Evolutionary conservation across 768 basidiomycete genomes (phyloP), one percentile per base, ranked within the genome.

Genomic region (Pulveroboletus sp.): DNA sequence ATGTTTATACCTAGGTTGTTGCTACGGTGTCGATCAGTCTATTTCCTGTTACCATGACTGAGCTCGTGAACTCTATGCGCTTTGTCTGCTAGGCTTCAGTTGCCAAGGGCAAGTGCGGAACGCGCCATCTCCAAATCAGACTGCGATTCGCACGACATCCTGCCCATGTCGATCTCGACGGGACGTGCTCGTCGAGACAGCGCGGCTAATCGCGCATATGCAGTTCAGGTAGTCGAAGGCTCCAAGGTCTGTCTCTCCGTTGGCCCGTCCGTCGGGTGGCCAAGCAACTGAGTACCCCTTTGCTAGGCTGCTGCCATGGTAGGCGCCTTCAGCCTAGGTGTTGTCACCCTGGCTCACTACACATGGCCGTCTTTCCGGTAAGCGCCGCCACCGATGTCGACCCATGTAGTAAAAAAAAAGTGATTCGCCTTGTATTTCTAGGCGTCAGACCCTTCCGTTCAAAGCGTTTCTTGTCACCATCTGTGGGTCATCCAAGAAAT

Each of bases 361-460:
- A 70, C 74, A n/a, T 91, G 83, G 83, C 86, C 86, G 30, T 57
- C 72, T 30, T 89, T 90, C 66, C 76, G 83, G 86, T 86, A 52
- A 57, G 75, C 56, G 9, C 43, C 14, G 39, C 40, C 35, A 27
- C 32, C 42, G 21, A 5, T 26, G 7, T 24, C 24, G 37, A 4
- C 26, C 33, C 37, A 21, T 33, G 40, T 32, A n/a, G n/a, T n/a
- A n/a, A n/a, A 21, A 21, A 2, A 21, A 21, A 21, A 21, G 27
- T 24, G 27, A 26, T 40, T 42, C 11, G 14, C 28, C 27, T 40
- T 9, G 39, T 18, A 28, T 21, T 6, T 36, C 32, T 54, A 91
- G 90, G 55, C 81, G 84, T 18, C 90, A 91, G 66, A 86, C 88
- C 0, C 73, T 89, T 17, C 79, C 86, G 4, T 81, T 91, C 74